Evolutionary conservation across 495 filamentous ascomycete species (phyloP), one percentile per base, ranked within the genome.

Genomic region (Penicillium arizonense): DNA sequence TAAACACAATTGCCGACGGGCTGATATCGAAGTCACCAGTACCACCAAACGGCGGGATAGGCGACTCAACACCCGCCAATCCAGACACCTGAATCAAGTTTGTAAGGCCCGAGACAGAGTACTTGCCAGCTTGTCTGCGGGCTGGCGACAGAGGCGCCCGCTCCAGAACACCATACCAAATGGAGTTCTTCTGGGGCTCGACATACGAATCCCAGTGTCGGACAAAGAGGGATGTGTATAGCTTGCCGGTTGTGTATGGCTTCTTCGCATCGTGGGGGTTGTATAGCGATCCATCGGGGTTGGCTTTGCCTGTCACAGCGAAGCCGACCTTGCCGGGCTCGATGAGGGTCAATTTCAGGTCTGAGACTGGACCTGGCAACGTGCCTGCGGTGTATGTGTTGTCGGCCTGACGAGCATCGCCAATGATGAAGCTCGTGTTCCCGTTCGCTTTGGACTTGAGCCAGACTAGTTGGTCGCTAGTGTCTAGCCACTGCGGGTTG

Each of bases 401-500:
- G 42, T 76, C 77, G 5, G 75, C 72, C 45, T 81, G 71, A 16
- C 77, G 77, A 4, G 78, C 82, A 75, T 79, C 79, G 38, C 76
- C 85, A 24, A 82, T 66, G 20, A 86, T 68, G 23, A 91, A 74
- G 43, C 69, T 77, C 16, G 89, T 92, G n/a, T 72, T 78, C 13
- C 87, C 88, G 44, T 86, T 83, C 37, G 82, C 76, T n/a, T 77
- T 79, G 23, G 70, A 63, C 64, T 86, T 83, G 47, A 96, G 60
- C 73, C 84, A 87, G 39, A 92, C 58, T 18, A 93, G 70, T 57
- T 88, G 77, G 35, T 82, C 74, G 14, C 69, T 67, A 38, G 86
- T 76, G 24, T 77, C 82, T 11, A 96, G 66, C 91, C 91, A 96
- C 49, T 83, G 84, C 5, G 89, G 87, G 60, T 89, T 87, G 59